Evolutionary conservation across 306 rosid species (phyloP).

Genomic region (Rosa persica): DNA sequence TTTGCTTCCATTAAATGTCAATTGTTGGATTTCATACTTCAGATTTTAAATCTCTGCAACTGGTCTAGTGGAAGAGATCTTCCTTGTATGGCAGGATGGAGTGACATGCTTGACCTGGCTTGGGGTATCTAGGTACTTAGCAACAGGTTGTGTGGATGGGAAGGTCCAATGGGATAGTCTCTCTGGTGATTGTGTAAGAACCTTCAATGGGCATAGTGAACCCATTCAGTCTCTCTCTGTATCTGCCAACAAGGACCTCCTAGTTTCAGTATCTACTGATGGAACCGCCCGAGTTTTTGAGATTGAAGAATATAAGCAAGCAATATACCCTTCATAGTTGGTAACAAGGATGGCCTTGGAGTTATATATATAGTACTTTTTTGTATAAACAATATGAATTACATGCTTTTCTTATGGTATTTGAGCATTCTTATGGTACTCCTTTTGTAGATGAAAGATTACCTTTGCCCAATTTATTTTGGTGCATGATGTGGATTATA

Average conservation of each 20-base stretch:
- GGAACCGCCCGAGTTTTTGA: conserved; percentile 77
- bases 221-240: conserved; percentile 62
- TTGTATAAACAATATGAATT: too few relatives aligned
- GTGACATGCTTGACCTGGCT: conserved; percentile 84
- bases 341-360: background rate
- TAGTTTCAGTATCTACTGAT: conserved; percentile 72
- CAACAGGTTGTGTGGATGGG: conserved; percentile 80
- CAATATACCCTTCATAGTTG: background rate
- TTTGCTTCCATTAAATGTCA: background rate
- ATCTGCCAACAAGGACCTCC: conserved; percentile 55
- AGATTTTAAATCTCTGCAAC: background rate
- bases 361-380: too few relatives aligned
- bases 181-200: conserved; percentile 70
- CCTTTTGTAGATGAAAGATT: too few relatives aligned
- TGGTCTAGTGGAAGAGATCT: conserved; percentile 19
- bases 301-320: conserved; percentile 45
- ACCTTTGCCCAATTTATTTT: too few relatives aligned
- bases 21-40: background rate
- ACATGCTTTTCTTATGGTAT: too few relatives aligned
- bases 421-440: too few relatives aligned
- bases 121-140: conserved; percentile 52
- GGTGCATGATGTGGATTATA: too few relatives aligned
- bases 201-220: conserved; percentile 61
- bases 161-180: conserved; percentile 80
- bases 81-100: conserved; percentile 56